Conservation (phyloP, 805 yeast genomes). For the Starmerella ratchasimensis region DNA sequence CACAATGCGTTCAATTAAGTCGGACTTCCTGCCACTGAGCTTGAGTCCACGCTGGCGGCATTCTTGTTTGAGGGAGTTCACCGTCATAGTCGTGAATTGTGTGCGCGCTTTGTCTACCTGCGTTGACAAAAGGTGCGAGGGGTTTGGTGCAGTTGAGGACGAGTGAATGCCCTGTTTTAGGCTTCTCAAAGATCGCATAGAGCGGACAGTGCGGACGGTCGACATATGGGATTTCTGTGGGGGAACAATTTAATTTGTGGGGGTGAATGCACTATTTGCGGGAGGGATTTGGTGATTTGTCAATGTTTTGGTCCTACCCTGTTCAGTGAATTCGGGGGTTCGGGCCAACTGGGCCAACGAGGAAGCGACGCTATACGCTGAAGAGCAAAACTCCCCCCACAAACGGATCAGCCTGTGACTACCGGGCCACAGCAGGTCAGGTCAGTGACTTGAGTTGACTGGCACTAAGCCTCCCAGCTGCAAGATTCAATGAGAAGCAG, state of each 20-base stretch:
- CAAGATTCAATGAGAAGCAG: too few relatives aligned
- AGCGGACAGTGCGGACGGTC: constrained; percentile 15
- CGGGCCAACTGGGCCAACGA: too few relatives aligned
- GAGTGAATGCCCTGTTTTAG: constrained; percentile 20
- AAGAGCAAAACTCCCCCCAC: too few relatives aligned
- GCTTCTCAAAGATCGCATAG: constrained; percentile 19
- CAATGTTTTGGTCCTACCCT: background rate
- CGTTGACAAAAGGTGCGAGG: constrained; percentile 23
- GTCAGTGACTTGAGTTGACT: too few relatives aligned
- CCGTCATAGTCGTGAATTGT: constrained; percentile 32
- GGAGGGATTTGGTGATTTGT: background rate
- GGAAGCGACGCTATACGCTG: too few relatives aligned
- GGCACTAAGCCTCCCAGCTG: too few relatives aligned
- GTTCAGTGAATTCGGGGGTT: too few relatives aligned
- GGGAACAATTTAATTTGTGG: too few relatives aligned
- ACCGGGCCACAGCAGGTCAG: too few relatives aligned
- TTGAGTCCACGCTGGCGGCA: constrained; percentile 47
- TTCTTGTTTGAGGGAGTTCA: constrained; percentile 43
- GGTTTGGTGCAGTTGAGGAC: constrained; percentile 24
- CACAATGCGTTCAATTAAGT: constrained; percentile 33
- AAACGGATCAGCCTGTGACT: too few relatives aligned
- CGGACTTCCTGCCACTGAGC: constrained; percentile 48
- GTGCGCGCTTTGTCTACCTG: constrained; percentile 15
- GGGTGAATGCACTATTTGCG: too few relatives aligned
- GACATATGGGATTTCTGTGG: too few relatives aligned